Conservation (phyloP, 768 basidiomycete species). For the Termitomyces titanicus region DNA sequence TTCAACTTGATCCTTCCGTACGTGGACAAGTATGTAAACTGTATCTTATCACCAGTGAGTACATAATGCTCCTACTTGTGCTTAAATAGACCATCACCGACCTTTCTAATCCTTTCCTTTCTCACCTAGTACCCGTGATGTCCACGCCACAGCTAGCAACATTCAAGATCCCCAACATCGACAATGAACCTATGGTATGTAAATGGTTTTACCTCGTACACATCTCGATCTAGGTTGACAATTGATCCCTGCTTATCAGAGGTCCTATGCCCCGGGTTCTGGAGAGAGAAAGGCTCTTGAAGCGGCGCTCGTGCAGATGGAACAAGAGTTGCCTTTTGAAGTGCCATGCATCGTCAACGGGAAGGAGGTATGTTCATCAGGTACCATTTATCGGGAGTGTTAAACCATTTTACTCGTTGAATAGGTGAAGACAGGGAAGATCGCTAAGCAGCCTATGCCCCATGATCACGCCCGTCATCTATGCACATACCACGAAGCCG, state of each 20-base stretch:
- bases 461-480: conserved; percentile 81
- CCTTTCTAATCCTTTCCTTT: conserved; percentile 3
- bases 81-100: conserved; percentile 10
- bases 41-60: conserved; percentile 6
- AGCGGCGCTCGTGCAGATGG: conserved; percentile 75
- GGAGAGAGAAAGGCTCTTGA: conserved; percentile 71
- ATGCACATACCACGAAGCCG: conserved; percentile 87
- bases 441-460: conserved; percentile 79
- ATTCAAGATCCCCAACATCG: conserved; percentile 81
- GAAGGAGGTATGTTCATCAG: conserved; percentile 53
- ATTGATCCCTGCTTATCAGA: conserved; percentile 35
- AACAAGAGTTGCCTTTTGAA: conserved; percentile 81
- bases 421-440: conserved; percentile 77
- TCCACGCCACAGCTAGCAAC: conserved; percentile 72
- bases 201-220: conserved; percentile 15
- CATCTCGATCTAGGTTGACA: neutral
- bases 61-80: neutral
- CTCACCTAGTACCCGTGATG: conserved; percentile 38
- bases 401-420: conserved; percentile 2
- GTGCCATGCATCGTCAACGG: conserved; percentile 94
- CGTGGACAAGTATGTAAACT: neutral
- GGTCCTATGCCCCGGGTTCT: conserved; percentile 74
- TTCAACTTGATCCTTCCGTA: neutral
- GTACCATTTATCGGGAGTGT: neutral
- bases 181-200: conserved; percentile 98